phyloP scores from a whole-genome alignment of 768 basidiomycete species.

The Inosperma sp. region DNA sequence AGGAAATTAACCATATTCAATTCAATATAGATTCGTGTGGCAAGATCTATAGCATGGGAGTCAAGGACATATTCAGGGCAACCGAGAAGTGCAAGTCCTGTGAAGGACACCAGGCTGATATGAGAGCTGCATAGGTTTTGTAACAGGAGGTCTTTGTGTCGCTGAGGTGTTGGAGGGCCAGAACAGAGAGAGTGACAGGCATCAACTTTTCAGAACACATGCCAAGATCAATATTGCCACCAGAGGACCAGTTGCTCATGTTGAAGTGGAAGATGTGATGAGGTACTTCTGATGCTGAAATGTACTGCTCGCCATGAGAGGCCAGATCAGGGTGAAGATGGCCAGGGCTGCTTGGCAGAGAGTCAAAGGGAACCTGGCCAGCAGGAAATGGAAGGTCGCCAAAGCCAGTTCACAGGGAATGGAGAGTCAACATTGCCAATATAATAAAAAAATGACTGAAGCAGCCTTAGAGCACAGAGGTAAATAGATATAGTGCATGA shows the following conservation, averaged over 20 bases:
- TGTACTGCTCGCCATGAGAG: background rate
- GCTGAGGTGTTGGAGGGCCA: constrained; percentile 22
- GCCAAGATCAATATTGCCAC: background rate
- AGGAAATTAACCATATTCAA: background rate
- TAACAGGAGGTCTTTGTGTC: constrained; percentile 31
- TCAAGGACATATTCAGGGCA: background rate
- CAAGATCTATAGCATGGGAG: background rate
- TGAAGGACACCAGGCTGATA: background rate
- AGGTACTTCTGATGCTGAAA: background rate
- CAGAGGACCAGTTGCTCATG: background rate
- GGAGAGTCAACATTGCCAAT: too few species aligned
- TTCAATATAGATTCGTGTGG: background rate
- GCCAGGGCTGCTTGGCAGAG: background rate
- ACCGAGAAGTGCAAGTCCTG: background rate
- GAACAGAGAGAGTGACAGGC: background rate
- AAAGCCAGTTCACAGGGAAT: too few species aligned
- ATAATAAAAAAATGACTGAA: too few species aligned
- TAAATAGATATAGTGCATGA: too few species aligned
- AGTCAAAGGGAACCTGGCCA: background rate
- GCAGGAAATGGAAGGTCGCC: background rate
- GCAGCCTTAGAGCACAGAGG: too few species aligned
- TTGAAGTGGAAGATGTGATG: background rate
- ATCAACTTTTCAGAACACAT: constrained; percentile 2
- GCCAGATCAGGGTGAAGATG: background rate
- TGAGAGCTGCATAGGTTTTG: too few species aligned